A percentile compares a stretch with the other conserved stretches of the same genome.
Evolutionary conservation across 2,329 filamentous ascomycete species (phyloP).

Genomic region (Endocalyx cinctus): DNA sequence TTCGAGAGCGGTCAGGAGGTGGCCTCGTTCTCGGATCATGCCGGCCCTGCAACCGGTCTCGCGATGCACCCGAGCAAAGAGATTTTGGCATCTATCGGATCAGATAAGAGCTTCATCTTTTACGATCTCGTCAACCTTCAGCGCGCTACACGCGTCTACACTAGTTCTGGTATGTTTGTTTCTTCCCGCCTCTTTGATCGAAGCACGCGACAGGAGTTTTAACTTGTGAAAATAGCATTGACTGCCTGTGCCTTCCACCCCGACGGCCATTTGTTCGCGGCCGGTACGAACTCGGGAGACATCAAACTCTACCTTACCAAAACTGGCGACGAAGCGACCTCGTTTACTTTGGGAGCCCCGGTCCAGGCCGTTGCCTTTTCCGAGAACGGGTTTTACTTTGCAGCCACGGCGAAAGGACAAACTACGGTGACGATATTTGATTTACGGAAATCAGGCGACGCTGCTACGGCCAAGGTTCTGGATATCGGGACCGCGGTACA

Average conservation of each 20-base stretch:
- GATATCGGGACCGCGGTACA: conserved; percentile 77
- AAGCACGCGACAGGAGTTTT: no score
- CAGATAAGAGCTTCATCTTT: conserved; percentile 87
- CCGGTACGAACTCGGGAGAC: conserved; percentile 72
- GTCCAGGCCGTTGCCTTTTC: conserved; percentile 80
- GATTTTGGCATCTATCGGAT: conserved; percentile 80
- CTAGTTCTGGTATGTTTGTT: conserved; percentile 64
- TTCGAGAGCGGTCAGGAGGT: conserved; percentile 68
- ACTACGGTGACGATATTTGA: conserved; percentile 84
- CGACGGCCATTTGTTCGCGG: conserved; percentile 89
- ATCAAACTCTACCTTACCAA: conserved; percentile 89
- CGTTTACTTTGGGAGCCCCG: conserved; percentile 64
- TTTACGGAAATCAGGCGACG: conserved; percentile 83
- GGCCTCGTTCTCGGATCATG: conserved; percentile 72
- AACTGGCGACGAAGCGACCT: conserved; percentile 69
- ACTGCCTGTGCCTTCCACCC: conserved; percentile 85
- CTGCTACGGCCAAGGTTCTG: conserved; percentile 75
- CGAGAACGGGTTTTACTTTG: conserved; percentile 96
- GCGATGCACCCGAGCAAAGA: conserved; percentile 78
- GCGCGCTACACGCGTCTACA: conserved; percentile 73
- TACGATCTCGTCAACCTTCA: conserved; percentile 71
- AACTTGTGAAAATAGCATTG: conserved; percentile 59
- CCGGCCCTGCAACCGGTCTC: conserved; percentile 72
- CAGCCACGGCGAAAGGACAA: conserved; percentile 72
- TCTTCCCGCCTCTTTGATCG: neutral